Base-by-base conservation (phyloP, 164 flowering plant genomes). In the Piper longum region DNA sequence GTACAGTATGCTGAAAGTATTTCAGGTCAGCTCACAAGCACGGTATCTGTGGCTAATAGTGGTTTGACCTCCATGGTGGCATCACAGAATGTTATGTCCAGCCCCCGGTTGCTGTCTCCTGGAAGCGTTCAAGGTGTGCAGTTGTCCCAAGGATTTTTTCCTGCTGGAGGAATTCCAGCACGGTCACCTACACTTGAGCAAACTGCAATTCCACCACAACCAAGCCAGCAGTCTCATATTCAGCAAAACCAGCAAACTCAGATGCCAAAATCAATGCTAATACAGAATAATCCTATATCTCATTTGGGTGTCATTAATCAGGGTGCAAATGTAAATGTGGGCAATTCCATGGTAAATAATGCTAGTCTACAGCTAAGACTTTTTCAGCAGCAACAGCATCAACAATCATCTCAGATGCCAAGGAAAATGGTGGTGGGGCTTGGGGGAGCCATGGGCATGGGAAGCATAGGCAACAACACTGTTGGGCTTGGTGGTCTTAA, bases 361-460 rank as follows among this genome's bases (percentile, higher is more conserved):
- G 67, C 91, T 0, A 16, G 76, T 61, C 75, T 78, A 43, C 93
- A 82, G 66, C 75, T 83, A 66, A 95, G 83, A 69, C 17, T 88
- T 60, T 58, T 81, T 42, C 98, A 70, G 54, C 70, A 63, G 56
- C 65, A 63, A 13, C 75, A 43, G 1, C 75, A 68, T 2, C 68
- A 67, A 3, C 74, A 64, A 4, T 59, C 43, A 14, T 70, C 45
- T 7, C 77, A 61, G 11, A 71, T 78, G 81, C 88, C 75, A 65
- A 81, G 89, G 77, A 88, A 83, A 63, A 75, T 83, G 81, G 77
- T 83, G 84, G 75, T 80, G 82, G 85, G 85, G 41, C 79, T 81
- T 54, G 88, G 89, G 45, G 69, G 76, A 64, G 75, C 75, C 63
- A 70, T 81, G 73, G 80, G 85, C 62, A 82, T 83, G 74, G 75